These are phyloP conservation scores for Camptophora hylomeconis DNA, from an alignment of 2,329 filamentous ascomycete species.

Conservation along the genomic window DNA sequence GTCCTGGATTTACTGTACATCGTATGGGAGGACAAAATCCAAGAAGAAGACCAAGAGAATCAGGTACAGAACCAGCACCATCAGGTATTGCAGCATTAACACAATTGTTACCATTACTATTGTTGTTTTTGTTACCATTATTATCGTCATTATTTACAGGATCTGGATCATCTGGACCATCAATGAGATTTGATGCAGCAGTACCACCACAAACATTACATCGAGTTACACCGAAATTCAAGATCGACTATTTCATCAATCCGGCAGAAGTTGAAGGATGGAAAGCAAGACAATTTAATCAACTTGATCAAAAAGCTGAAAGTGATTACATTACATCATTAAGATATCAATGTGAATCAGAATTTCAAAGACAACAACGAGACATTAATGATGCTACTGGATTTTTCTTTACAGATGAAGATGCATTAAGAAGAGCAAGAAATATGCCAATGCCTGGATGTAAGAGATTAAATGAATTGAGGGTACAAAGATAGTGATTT, in stretches of 20 bases:
- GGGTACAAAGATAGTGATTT: too few relatives aligned
- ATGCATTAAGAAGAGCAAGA: conserved; percentile 62
- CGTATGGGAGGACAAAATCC: conserved; percentile 79
- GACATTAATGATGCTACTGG: conserved; percentile 68
- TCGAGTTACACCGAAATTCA: conserved; percentile 56
- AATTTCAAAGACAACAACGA: conserved; percentile 51
- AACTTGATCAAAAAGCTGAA: conserved; percentile 70
- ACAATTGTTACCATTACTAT: conserved; percentile 72
- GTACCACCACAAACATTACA: conserved; percentile 59
- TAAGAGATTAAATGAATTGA: conserved; percentile 40
- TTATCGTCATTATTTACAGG: conserved; percentile 64
- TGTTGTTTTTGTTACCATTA: conserved; percentile 77
- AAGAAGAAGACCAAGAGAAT: conserved; percentile 59
- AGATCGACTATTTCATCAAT: conserved; percentile 75
- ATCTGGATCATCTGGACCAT: conserved; percentile 46
- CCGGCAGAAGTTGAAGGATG: conserved; percentile 63
- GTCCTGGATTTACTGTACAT: conserved; percentile 83
- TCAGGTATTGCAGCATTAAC: conserved; percentile 44
- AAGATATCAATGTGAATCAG: conserved; percentile 59
- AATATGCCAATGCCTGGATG: conserved; percentile 49
- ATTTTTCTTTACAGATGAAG: conserved; percentile 72
- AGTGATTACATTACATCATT: conserved; percentile 55
- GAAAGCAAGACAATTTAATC: conserved; percentile 52
- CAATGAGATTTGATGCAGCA: conserved; percentile 62
- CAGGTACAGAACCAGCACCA: conserved; percentile 40